Evolutionary conservation across 73 alveolate species (phyloP).

Genomic region (Tetrahymena borealis): DNA sequence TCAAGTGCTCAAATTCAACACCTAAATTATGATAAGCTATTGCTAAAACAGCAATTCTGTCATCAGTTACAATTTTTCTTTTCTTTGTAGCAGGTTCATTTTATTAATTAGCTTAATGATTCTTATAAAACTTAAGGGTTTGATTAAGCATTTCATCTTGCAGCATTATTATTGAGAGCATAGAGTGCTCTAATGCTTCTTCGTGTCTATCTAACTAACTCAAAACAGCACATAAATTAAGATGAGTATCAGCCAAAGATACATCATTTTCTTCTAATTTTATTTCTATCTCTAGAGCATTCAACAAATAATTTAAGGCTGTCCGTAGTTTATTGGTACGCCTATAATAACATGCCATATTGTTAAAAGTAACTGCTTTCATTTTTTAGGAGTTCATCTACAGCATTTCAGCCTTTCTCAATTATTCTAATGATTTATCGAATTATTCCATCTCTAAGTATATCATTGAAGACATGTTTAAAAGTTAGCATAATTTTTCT

Average conservation of each 20-base stretch:
- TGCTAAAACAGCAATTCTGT: constrained; percentile 62
- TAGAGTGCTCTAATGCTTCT: constrained; percentile 56
- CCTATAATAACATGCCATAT: constrained; percentile 77
- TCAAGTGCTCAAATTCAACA: constrained; percentile 67
- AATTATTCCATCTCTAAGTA: background rate
- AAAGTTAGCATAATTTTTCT: background rate
- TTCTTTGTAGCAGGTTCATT: constrained; percentile 8
- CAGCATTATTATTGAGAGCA: constrained; percentile 48
- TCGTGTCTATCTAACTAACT: constrained; percentile 61
- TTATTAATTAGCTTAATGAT: background rate
- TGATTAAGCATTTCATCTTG: constrained; percentile 42
- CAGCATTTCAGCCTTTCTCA: background rate
- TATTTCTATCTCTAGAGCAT: constrained; percentile 49
- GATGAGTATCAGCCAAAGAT: constrained; percentile 55
- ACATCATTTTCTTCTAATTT: background rate
- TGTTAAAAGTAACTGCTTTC: constrained; percentile 74
- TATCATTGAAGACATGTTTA: background rate
- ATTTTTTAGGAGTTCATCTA: background rate
- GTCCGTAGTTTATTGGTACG: constrained; percentile 46
- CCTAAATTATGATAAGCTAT: constrained; percentile 80
- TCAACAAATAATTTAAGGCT: constrained; percentile 54
- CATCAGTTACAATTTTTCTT: constrained; percentile 21
- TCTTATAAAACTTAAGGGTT: constrained; percentile 34
- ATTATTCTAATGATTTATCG: background rate
- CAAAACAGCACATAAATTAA: constrained; percentile 68